phyloP scores from a whole-genome alignment of 352 stramenopile species.

The Phytophthora idaei region DNA sequence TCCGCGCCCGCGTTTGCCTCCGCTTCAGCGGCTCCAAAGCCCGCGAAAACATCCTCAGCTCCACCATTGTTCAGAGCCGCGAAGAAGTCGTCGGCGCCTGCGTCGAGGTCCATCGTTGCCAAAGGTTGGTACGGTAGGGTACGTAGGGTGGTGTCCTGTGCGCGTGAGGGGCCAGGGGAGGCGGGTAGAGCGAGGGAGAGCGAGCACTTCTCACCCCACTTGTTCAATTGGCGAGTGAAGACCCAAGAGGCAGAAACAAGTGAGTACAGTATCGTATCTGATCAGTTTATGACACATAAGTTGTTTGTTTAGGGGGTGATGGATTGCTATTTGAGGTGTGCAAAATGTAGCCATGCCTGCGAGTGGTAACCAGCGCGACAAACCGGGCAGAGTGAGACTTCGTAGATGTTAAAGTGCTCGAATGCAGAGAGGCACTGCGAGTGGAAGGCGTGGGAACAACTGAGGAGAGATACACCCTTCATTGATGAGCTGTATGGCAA shows the following conservation, averaged over 20 bases:
- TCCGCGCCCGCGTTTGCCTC: constrained; percentile 4
- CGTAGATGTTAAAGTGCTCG: constrained; percentile 89
- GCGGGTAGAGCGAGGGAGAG: constrained; percentile 1
- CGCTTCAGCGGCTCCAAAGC: constrained; percentile 51
- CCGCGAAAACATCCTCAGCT: constrained; percentile 57
- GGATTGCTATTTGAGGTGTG: constrained; percentile 2
- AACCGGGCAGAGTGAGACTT: constrained; percentile 75
- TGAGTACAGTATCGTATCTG: constrained; percentile 16
- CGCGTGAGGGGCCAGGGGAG: constrained; percentile 14
- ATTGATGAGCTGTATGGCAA: constrained; percentile 33
- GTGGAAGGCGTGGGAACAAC: constrained; percentile 84
- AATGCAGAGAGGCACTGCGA: constrained; percentile 74
- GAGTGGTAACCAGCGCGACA: constrained; percentile 59
- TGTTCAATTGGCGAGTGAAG: constrained; percentile 32
- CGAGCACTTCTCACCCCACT: constrained; percentile 10
- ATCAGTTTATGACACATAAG: constrained; percentile 12
- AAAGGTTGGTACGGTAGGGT: not conserved
- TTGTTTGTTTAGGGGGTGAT: not conserved
- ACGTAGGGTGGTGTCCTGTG: constrained; percentile 6
- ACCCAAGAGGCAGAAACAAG: not conserved
- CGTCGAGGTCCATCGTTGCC: constrained; percentile 72
- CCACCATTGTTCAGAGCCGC: constrained; percentile 72
- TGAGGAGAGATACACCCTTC: constrained; percentile 61
- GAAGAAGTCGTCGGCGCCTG: constrained; percentile 83
- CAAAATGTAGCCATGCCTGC: constrained; percentile 23